Base-by-base conservation (phyloP, 2,329 filamentous ascomycete genomes). In the Mollisiaceae sp. region DNA sequence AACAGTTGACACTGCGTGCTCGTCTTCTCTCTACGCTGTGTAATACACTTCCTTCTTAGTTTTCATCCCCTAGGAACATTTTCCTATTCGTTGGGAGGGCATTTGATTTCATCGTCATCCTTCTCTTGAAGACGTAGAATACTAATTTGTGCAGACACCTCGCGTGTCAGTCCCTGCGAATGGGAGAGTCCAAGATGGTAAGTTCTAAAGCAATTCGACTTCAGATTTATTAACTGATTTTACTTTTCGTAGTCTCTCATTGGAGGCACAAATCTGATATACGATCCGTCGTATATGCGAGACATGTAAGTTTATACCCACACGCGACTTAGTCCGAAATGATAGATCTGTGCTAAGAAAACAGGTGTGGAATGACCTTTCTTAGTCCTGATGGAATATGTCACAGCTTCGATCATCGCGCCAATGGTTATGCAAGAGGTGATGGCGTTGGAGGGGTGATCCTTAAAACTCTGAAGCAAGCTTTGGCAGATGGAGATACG, bases 371-470 rank as follows among this genome's bases (percentile, higher is more conserved):
- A 20, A 52, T 56, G 27, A 56, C 27, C 2, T 56, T 56, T 20
- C 54, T 56, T 9, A 56, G 50, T 12, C 58, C 63, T 27, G 68
- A 67, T 75, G 79, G 81, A 0, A 72, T 78, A 9, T 85, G 82
- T 67, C 82, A 83, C 61, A 77, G 78, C 4, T 89, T 87, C 68
- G 87, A 89, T 67, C 71, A 79, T 22, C 78, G 81, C 1, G 88
- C 86, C 27, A 83, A 87, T 65, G 88, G 88, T 0, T 91, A 90
- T 70, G 86, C 82, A 0, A 80, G 86, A 45, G 88, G 86, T 1
- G 88, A 91, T 70, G 88, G 86, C 0, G 78, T 85, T 35, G 85
- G 81, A 0, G 80, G 85, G 18, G 74, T 90, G 1, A 70, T 89
- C 3, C 71, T 91, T 54, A 90, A 90, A 75, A 81, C 81, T 1